Percentiles rank a stretch among this genome's conserved stretches.
Evolutionary conservation across 129 eudicot species (phyloP).

Genomic region (Scalesia atractyloides): DNA sequence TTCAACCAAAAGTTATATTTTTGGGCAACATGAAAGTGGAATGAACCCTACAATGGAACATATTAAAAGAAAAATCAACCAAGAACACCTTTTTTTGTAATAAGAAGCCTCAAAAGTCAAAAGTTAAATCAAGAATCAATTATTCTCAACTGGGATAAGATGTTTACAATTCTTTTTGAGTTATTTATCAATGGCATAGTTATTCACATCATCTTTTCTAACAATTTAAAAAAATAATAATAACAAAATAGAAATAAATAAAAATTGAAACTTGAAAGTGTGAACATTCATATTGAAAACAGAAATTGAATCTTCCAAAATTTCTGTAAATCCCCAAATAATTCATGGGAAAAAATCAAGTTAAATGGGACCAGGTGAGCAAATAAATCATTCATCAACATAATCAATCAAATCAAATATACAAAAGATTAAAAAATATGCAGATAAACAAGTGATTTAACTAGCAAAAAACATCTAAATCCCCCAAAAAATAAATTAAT

Average conservation of each 20-base stretch:
- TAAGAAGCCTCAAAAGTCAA: conserved; percentile 26
- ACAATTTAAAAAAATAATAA: background rate
- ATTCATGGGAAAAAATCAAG: conserved; percentile 7
- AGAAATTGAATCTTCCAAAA: background rate
- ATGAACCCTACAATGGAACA: conserved; percentile 37
- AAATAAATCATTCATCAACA: conserved; percentile 13
- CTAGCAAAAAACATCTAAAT: background rate
- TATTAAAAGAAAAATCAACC: conserved; percentile 21
- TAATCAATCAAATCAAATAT: conserved; percentile 14
- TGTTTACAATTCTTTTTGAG: background rate
- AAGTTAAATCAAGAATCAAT: background rate
- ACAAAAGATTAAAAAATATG: background rate
- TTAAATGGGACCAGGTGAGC: background rate
- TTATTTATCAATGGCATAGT: background rate
- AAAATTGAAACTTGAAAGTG: background rate
- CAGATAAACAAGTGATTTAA: conserved; percentile 10
- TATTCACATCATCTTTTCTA: background rate
- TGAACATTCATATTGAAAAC: background rate
- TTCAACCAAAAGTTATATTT: background rate
- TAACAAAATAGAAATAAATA: background rate
- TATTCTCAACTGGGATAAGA: background rate
- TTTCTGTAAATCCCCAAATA: conserved; percentile 14
- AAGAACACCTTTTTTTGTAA: conserved; percentile 17
- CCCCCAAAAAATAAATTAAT: background rate
- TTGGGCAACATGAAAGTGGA: conserved; percentile 8